These are phyloP conservation scores for Inga leiocalycina DNA, from an alignment of 306 rosid species.

Conservation along the genomic window DNA sequence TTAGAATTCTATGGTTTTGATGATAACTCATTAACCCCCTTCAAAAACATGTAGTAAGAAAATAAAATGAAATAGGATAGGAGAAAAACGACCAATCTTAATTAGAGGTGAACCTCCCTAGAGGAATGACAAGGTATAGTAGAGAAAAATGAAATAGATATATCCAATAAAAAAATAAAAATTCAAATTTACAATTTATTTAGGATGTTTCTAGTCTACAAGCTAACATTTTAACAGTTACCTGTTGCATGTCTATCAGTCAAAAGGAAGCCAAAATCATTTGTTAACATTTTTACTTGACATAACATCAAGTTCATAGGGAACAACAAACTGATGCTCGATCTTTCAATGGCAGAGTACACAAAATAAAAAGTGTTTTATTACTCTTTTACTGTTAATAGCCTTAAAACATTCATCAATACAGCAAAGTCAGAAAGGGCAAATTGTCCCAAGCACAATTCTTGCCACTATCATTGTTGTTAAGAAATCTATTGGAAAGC, in stretches of 20 bases:
- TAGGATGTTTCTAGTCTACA: not conserved
- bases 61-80: not conserved
- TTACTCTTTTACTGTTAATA: not conserved
- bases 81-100: not conserved
- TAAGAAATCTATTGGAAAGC: not conserved
- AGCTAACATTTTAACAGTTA: not conserved
- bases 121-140: not conserved
- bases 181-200: not conserved
- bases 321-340: not conserved
- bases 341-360: not conserved
- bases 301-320: not conserved
- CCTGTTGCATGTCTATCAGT: not conserved
- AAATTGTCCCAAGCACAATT: not conserved
- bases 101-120: not conserved
- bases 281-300: not conserved
- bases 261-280: not conserved
- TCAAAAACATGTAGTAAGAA: conserved; percentile 29
- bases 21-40: conserved; percentile 50
- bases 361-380: not conserved
- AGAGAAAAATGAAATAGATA: not conserved
- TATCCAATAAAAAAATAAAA: not conserved
- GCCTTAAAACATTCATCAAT: not conserved
- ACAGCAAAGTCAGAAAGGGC: not conserved
- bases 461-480: not conserved
- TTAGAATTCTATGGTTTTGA: conserved; percentile 63